Base-by-base conservation (phyloP, 371 early-diverging fungal species). In the Circinella minor region DNA sequence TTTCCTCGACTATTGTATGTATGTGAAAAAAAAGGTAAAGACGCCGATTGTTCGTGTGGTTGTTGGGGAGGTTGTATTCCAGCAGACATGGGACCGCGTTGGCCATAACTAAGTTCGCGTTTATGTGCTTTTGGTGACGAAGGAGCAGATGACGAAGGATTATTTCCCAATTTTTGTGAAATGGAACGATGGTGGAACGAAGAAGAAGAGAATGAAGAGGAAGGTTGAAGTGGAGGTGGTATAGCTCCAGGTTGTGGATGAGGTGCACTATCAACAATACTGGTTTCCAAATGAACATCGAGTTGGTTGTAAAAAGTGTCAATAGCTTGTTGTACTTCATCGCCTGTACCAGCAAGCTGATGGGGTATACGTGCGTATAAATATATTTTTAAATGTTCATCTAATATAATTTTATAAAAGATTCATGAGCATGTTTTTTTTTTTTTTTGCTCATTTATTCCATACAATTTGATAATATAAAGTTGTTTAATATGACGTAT, bases 211-310 rank as follows among this genome's bases (percentile, higher is more conserved):
- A 63, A 55, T 10, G 70, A 70, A n/a, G 65, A 57, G 5, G 70
- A 65, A 14, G 71, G 69, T 13, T 57, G 74, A 27, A 43, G 72
- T 66, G 65, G 70, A 39, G 63, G 74, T 65, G 54, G 80, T 43
- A 70, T 36, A 61, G 74, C 54, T 18, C 27, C 39, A 38, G 55
- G 63, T 36, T n/a, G 68, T 60, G 18, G 74, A 63, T 17, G 70
- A 55, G 27, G n/a, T 62, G 4, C 27, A 18, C 61, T 64, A 57
- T 87, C 89, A 3, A 78, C 75, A 71, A 86, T 82, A 7, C 87
- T 81, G 0, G 89, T 87, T 66, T 89, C 89, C 11, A 89, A 72
- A 37, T 86, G 86, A n/a, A 89, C 83, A 72, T 89, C 89, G 5
- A 89, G 80, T 17, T 84, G 79, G 39, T 82, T 76, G 55, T 80